These are phyloP conservation scores for Oryza glaberrima DNA, from an alignment of 176 grass and related monocot genomes.

Conservation along the genomic window DNA sequence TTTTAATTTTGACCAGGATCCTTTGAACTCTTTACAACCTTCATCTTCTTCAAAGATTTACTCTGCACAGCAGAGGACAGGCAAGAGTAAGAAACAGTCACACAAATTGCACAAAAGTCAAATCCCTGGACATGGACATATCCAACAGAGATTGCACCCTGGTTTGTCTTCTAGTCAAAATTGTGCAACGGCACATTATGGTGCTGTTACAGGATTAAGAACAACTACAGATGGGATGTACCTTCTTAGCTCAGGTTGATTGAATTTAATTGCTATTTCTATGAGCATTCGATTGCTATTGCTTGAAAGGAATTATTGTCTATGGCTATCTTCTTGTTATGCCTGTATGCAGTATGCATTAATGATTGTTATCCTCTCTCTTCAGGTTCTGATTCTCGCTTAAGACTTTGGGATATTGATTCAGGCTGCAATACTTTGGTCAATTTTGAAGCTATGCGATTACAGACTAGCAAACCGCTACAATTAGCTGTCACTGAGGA, in stretches of 20 bases:
- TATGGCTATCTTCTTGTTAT: not conserved
- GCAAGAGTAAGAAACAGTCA: conserved; percentile 55
- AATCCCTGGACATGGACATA: conserved; percentile 38
- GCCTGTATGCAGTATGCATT: conserved; percentile 14
- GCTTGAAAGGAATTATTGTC: not conserved
- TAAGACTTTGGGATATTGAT: conserved; percentile 92
- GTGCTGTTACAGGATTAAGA: conserved; percentile 86
- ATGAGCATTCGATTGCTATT: conserved; percentile 36
- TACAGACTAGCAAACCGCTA: conserved; percentile 78
- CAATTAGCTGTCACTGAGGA: conserved; percentile 74
- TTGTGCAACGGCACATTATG: conserved; percentile 86
- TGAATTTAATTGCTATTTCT: conserved; percentile 27
- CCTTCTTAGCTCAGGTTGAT: conserved; percentile 93
- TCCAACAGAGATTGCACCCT: conserved; percentile 64
- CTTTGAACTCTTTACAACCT: conserved; percentile 36
- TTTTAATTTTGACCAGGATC: conserved; percentile 47
- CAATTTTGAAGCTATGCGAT: conserved; percentile 83
- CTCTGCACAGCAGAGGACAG: conserved; percentile 48
- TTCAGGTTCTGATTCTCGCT: conserved; percentile 94
- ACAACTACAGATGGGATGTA: conserved; percentile 88
- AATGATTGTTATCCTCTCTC: conserved; percentile 13
- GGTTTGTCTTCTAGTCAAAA: conserved; percentile 79
- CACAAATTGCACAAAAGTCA: conserved; percentile 41
- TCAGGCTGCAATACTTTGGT: conserved; percentile 84
- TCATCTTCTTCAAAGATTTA: conserved; percentile 55